Evolutionary conservation across 306 rosid species (phyloP).

Genomic region (Myrica gale): DNA sequence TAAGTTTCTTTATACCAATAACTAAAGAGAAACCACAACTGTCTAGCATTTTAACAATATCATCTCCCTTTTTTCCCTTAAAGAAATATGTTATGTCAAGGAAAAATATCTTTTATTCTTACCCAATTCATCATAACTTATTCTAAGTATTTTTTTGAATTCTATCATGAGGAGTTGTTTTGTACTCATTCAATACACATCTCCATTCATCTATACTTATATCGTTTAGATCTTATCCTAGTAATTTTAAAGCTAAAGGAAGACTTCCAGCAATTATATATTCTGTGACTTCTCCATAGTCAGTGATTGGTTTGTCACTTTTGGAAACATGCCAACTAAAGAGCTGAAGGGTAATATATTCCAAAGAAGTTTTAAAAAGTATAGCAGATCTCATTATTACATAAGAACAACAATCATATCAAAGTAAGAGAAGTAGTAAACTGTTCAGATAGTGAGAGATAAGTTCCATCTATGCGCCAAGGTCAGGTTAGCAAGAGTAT

Average conservation of each 20-base stretch:
- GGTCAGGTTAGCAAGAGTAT: too few species aligned
- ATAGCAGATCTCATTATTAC: too few species aligned
- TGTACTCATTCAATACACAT: slow-evolving; percentile 26
- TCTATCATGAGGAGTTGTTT: neutral
- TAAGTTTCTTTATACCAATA: neutral
- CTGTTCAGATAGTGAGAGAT: too few species aligned
- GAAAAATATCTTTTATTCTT: slow-evolving; percentile 10
- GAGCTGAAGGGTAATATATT: slow-evolving; percentile 21
- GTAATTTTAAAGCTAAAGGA: slow-evolving; percentile 35
- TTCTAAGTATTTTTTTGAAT: too few species aligned
- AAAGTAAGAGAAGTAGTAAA: too few species aligned
- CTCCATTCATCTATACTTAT: slow-evolving; percentile 24
- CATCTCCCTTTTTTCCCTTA: accelerated
- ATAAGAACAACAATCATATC: too few species aligned
- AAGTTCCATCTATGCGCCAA: too few species aligned
- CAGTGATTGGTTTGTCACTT: slow-evolving; percentile 2
- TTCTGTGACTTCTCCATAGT: slow-evolving; percentile 10
- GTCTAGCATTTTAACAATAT: too few species aligned
- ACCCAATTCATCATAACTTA: slow-evolving; percentile 23
- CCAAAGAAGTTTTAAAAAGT: too few species aligned
- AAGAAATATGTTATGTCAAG: too few species aligned
- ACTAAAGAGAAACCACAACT: neutral
- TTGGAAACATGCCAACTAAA: slow-evolving; percentile 24
- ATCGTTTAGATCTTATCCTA: slow-evolving; percentile 32
- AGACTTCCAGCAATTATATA: slow-evolving; percentile 30